Base-by-base conservation (phyloP, 441 rosid genomes). In the Corymbia calophylla region DNA sequence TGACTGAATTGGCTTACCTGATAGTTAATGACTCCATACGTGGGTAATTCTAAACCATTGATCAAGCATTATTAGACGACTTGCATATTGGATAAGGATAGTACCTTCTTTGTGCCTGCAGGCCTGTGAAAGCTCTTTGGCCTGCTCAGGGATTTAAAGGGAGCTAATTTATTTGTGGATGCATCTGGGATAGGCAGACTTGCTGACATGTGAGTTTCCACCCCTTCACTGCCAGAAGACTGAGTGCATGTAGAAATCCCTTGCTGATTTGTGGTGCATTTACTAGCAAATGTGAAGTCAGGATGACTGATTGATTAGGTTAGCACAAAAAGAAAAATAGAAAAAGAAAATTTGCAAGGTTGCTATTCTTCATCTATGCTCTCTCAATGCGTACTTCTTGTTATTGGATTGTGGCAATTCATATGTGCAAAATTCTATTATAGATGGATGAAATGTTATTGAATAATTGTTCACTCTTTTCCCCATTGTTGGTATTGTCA, bases 111-210 rank as follows among this genome's bases (percentile, higher is more conserved):
- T 81, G 25, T 44, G 10, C 19, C 13, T n/a, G 6, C 3, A 32
- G 88, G 51, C 48, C 53, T 47, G 62, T 53, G 11, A 31, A 16
- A 27, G 14, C 86, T 47, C 35, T 21, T 87, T 89, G 53, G 77
- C 88, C 81, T 70, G 88, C 82, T 47, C 77, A 97, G 99, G 95
- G 99, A 98, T 90, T 97, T 98, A 88, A 98, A 98, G 92, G 99
- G 99, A 73, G 99, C 99, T 89, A 96, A 97, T 94, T 93, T 98
- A 91, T 99, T 97, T 87, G 99, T 96, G 86, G 97, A 98, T 94
- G 97, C 99, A 88, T 94, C 91, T 88, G 98, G 99, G 49, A 98
- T 97, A 53, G 98, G 97, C 87, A 98, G 96, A 94, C 99, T 98
- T 85, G 99, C 98, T 27, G 99, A 97, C 98, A 94, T 90, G 99